These are phyloP conservation scores for Trichomonas tenax DNA, from an alignment of 208 protist species.

Conservation along the genomic window DNA sequence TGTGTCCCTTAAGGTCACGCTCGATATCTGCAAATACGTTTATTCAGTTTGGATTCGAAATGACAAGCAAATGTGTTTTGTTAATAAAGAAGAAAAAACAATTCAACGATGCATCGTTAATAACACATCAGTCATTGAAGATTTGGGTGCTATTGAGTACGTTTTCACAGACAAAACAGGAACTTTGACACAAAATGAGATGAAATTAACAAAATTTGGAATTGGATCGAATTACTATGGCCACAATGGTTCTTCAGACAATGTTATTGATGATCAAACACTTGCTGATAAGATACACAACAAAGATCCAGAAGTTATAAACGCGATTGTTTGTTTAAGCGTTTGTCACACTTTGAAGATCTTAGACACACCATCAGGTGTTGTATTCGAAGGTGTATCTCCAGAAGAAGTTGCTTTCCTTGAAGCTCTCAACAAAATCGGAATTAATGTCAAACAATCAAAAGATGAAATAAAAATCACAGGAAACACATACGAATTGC, in stretches of 20 bases:
- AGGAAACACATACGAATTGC: background rate
- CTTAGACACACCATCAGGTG: background rate
- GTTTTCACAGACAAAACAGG: slow-evolving; percentile 94
- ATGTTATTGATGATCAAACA: background rate
- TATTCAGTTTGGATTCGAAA: background rate
- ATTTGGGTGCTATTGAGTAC: slow-evolving; percentile 83
- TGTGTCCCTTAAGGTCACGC: slow-evolving; percentile 29
- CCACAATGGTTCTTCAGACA: background rate
- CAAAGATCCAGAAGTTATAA: background rate
- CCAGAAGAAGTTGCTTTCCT: background rate
- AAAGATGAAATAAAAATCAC: background rate
- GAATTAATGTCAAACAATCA: background rate
- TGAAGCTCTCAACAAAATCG: background rate
- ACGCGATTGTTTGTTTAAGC: no score
- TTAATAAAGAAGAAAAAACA: background rate
- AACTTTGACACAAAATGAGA: slow-evolving; percentile 68
- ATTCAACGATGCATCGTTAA: background rate
- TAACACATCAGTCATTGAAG: slow-evolving; percentile 73
- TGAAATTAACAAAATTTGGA: background rate
- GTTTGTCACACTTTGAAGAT: background rate
- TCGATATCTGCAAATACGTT: slow-evolving; percentile 30
- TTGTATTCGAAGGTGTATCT: no score
- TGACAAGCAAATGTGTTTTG: background rate
- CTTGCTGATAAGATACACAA: background rate
- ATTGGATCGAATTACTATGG: no score